Percentiles rank a stretch among this genome's conserved stretches.
Conservation (phyloP, 345 rosid genomes). For the Zanthoxylum bungeanum region DNA sequence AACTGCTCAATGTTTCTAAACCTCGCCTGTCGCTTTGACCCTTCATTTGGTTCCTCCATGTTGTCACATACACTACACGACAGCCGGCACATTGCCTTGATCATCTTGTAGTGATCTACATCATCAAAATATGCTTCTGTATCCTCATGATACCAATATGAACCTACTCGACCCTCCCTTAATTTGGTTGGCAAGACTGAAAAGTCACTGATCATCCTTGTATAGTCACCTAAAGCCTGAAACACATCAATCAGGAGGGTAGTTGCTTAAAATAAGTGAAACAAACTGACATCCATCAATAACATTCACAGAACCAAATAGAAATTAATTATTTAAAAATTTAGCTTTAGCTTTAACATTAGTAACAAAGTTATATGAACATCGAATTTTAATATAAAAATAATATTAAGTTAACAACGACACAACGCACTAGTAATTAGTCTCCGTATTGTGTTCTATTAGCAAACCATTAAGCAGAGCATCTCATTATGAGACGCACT, state of each 20-base stretch:
- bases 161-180: constrained; percentile 73
- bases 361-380: no score
- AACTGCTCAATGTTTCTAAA: constrained; percentile 86
- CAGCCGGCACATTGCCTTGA: constrained; percentile 97
- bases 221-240: constrained; percentile 93
- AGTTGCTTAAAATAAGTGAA: background rate
- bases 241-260: background rate
- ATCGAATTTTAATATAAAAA: no score
- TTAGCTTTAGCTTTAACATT: no score
- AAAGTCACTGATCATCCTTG: constrained; percentile 84
- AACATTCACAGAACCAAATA: background rate
- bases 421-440: background rate
- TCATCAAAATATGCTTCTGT: constrained; percentile 90
- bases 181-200: constrained; percentile 71
- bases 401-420: no score
- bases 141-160: constrained; percentile 85
- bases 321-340: background rate
- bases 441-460: no score
- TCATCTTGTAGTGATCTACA: constrained; percentile 86
- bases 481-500: no score
- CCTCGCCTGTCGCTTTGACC: constrained; percentile 49
- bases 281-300: background rate
- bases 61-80: constrained; percentile 86
- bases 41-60: constrained; percentile 53
- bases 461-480: background rate